Evolutionary conservation across 257 asterid species (phyloP).

Genomic region (Oldenlandia corymbosa): DNA sequence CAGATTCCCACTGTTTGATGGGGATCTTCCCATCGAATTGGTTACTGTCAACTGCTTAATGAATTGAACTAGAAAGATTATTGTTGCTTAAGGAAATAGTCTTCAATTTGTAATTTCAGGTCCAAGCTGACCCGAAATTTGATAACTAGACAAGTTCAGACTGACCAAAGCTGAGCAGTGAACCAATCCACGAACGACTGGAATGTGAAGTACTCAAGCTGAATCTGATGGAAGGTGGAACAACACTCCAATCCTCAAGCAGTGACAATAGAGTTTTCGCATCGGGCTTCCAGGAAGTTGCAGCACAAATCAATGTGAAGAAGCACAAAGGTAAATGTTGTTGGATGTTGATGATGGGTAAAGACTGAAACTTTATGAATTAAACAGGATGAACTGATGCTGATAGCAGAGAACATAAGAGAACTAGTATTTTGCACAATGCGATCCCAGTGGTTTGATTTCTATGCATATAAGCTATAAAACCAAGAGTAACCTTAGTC

Average conservation of each 20-base stretch:
- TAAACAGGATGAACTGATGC: too few species aligned
- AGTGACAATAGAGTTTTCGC: constrained; percentile 61
- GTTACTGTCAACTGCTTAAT: too few species aligned
- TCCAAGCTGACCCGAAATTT: constrained; percentile 64
- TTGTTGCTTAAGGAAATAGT: constrained; percentile 40
- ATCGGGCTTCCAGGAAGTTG: constrained; percentile 41
- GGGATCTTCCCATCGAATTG: too few species aligned
- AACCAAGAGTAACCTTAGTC: too few species aligned
- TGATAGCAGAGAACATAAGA: too few species aligned
- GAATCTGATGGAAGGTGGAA: constrained; percentile 41
- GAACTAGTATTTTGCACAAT: too few species aligned
- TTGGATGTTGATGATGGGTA: too few species aligned
- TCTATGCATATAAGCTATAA: too few species aligned
- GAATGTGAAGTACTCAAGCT: constrained; percentile 78
- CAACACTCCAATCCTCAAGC: constrained; percentile 44
- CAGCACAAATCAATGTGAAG: constrained; percentile 20
- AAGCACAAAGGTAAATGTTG: too few species aligned
- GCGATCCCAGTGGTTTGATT: too few species aligned
- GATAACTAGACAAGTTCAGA: constrained; percentile 43
- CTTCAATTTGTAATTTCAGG: constrained; percentile 48
- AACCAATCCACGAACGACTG: constrained; percentile 79
- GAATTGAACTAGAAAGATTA: constrained; percentile 50
- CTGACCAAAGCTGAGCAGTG: constrained; percentile 26
- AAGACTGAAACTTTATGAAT: too few species aligned
- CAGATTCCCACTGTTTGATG: too few species aligned